A percentile compares a stretch with the other conserved stretches of the same genome.
These are phyloP conservation scores for Beauveria rudraprayagi DNA, from an alignment of 2,329 filamentous ascomycete species.

Conservation along the genomic window DNA sequence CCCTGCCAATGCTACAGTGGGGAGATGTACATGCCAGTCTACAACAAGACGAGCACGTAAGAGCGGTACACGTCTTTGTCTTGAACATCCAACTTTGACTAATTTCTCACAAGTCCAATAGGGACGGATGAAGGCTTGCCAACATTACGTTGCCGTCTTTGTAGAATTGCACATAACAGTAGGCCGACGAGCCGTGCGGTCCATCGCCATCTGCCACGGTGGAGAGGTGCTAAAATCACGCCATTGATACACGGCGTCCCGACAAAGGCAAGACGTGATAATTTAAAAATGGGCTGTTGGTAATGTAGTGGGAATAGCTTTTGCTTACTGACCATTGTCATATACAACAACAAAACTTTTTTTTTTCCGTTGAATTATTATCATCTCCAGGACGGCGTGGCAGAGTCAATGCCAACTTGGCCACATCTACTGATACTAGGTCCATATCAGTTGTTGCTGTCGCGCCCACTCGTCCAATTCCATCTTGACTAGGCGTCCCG, in stretches of 20 bases:
- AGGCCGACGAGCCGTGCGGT: slow-evolving; percentile 1
- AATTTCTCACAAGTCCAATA: too few relatives aligned
- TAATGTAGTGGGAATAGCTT: not conserved
- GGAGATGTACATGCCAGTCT: too few relatives aligned
- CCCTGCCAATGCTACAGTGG: not conserved
- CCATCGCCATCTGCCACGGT: not conserved
- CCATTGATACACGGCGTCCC: not conserved
- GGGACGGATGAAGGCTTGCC: too few relatives aligned
- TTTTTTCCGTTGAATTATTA: not conserved
- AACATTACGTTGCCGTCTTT: too few relatives aligned
- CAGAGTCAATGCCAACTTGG: too few relatives aligned
- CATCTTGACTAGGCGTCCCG: not conserved
- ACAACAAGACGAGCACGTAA: too few relatives aligned
- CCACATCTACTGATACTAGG: too few relatives aligned
- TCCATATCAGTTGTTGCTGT: not conserved
- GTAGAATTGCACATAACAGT: too few relatives aligned
- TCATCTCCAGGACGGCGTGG: not conserved
- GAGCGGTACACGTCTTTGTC: too few relatives aligned
- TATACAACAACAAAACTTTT: too few relatives aligned
- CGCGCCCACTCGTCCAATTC: not conserved
- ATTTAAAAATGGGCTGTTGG: not conserved
- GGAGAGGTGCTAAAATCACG: slow-evolving; percentile 9
- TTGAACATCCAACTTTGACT: too few relatives aligned
- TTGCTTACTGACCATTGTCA: too few relatives aligned
- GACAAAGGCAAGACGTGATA: not conserved